Evolutionary conservation across 306 rosid genomes (phyloP), one percentile per base, ranked within the genome.

Genomic region (Neltuma alba): DNA sequence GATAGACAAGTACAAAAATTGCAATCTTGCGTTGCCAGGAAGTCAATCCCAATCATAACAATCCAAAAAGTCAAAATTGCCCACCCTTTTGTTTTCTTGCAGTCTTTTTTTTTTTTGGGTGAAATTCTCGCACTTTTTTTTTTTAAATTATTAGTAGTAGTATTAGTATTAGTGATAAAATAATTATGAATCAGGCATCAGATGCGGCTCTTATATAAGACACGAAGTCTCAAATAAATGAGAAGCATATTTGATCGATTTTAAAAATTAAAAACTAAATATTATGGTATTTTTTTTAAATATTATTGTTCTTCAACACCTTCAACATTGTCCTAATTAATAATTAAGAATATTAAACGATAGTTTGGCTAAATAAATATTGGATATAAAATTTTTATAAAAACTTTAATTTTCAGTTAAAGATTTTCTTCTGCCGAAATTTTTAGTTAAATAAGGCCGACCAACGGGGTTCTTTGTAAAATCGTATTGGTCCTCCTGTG

Each of bases 11-110:
- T n/a, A 65, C 58, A 36, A 11, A 37, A 77, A 9, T 10, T 21
- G 63, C 63, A 57, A 23, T 65, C 72, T 76, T 27, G 65, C 27
- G 21, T 2, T 25, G 15, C 3, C 14, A 42, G 80, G 38, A 77
- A 37, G 74, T 72, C 68, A 36, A 74, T 65, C 23, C 42, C 50
- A 72, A 28, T 60, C 66, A 28, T 11, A 36, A 27, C 6, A 27
- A 27, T 23, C 0, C 13, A 68, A 76, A 81, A 70, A 47, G 78
- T 60, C 85, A 48, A 76, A 38, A 60, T 14, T 70, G 30, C 77
- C 77, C 81, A 31, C 70, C 28, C 14, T 47, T 40, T 74, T 13
- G 28, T 31, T 54, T 28, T 4, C 13, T n/a, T 30, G 10, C 45
- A 41, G 9, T 41, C 9, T n/a, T n/a, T 41, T 41, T n/a, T n/a